Base-by-base conservation (phyloP, 2,329 filamentous ascomycete species). In the Fusarium lateritium region DNA sequence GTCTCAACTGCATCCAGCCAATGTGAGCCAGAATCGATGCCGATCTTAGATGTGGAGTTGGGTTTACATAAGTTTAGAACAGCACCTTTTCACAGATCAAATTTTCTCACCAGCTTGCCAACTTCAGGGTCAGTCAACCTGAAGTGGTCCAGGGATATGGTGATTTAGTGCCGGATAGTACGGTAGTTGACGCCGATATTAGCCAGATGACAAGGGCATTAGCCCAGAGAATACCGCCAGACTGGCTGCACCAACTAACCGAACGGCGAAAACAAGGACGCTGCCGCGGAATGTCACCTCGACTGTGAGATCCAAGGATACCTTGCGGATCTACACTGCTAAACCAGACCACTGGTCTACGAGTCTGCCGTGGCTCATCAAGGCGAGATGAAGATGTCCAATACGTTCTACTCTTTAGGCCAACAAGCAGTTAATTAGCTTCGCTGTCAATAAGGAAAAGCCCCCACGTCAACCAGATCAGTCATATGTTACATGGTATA, bases 111-210 rank as follows among this genome's bases (percentile, higher is more conserved):
- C 28, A 31, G 10, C 54, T 58, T 43, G 40, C 56, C 31, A 52
- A 62, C 40, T 15, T 47, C 53, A 51, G 46, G 40, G 47, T 53
- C 47, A 47, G 33, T 36, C 45, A 38, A 44, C 34, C 11, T 49
- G 45, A 46, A 49, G 19, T 47, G 39, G 34, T 33, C 33, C 44
- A 62, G 51, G 55, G 47, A 51, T 33, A 21, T 36, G 34, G 42
- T 22, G 28, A 22, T 52, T 44, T 62, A 61, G 64, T 55, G 62
- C 56, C 65, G 59, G 68, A 57, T 62, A 39, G 54, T 49, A 65
- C 58, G 65, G 68, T 58, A 73, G 56, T 72, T 72, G 68, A 65
- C 33, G 34, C 46, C 56, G 45, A 65, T 65, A 65, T 53, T 65
- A 58, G 53, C 52, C 36, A 51, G 42, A 38, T 19, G 56, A 45